Percentiles rank a stretch among this genome's conserved stretches.
Conservation (phyloP, 176 grass and related monocot genomes). For the Phoenix roebelenii region DNA sequence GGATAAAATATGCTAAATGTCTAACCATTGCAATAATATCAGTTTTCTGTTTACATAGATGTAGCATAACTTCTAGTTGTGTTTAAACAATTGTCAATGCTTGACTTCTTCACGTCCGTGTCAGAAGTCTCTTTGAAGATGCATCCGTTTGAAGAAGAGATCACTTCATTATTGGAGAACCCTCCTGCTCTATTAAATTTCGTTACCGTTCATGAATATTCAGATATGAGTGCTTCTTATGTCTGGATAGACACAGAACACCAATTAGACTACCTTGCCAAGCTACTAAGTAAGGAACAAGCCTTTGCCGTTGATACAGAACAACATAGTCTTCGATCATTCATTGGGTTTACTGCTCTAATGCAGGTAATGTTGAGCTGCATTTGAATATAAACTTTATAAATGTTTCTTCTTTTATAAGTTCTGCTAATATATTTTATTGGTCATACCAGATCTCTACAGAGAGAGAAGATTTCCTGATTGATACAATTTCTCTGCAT, state of each 20-base stretch:
- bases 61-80: too few species aligned
- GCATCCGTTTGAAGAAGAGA: constrained; percentile 75
- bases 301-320: constrained; percentile 86
- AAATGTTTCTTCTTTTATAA: constrained; percentile 8
- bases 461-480: constrained; percentile 67
- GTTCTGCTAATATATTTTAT: not conserved
- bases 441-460: constrained; percentile 58
- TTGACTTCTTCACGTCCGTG: constrained; percentile 22
- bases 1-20: too few species aligned
- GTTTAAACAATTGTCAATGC: not conserved
- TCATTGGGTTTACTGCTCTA: constrained; percentile 90
- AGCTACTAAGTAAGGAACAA: constrained; percentile 37
- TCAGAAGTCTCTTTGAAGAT: constrained; percentile 46
- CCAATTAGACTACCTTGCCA: constrained; percentile 49
- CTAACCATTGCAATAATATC: too few species aligned
- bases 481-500: constrained; percentile 89
- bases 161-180: constrained; percentile 49
- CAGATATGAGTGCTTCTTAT: constrained; percentile 34
- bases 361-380: constrained; percentile 62
- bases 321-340: constrained; percentile 86
- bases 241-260: constrained; percentile 71
- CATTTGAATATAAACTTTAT: not conserved
- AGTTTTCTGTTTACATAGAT: too few species aligned
- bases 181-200: constrained; percentile 31
- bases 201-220: constrained; percentile 18